phyloP scores from a whole-genome alignment of 140 eudicot genomes.

The Anethum foeniculum region DNA sequence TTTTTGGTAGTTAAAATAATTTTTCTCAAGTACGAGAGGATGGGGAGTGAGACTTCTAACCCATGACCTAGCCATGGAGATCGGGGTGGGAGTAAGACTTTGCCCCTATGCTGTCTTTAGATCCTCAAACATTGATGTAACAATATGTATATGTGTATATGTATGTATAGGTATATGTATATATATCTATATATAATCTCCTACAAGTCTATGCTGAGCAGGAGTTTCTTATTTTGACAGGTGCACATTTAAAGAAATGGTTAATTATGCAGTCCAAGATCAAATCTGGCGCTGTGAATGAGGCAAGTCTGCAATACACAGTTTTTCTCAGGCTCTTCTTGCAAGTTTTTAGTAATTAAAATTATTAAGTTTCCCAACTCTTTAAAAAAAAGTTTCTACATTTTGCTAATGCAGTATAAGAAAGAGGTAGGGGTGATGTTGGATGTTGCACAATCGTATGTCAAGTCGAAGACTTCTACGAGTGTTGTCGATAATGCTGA shows the following conservation, averaged over 20 bases:
- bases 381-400: not conserved
- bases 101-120: not conserved
- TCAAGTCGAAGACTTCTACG: constrained; percentile 35
- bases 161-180: not conserved
- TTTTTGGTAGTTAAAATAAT: not conserved
- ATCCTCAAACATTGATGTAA: not conserved
- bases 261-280: constrained; percentile 95
- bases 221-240: constrained; percentile 27
- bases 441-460: constrained; percentile 55
- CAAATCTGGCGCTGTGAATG: constrained; percentile 61
- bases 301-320: constrained; percentile 33
- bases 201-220: not conserved
- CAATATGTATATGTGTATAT: not conserved
- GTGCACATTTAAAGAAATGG: constrained; percentile 98
- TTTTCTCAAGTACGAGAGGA: not conserved
- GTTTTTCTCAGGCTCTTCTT: not conserved
- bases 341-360: no score
- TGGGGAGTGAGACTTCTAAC: not conserved
- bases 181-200: not conserved
- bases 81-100: not conserved
- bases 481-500: constrained; percentile 27
- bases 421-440: constrained; percentile 80
- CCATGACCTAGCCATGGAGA: not conserved
- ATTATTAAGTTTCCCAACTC: no score
- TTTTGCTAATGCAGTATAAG: constrained; percentile 53